Evolutionary conservation across 139 green algal species (phyloP), one percentile per base, ranked within the genome.

Genomic region (Raphidocelis subcapitata): DNA sequence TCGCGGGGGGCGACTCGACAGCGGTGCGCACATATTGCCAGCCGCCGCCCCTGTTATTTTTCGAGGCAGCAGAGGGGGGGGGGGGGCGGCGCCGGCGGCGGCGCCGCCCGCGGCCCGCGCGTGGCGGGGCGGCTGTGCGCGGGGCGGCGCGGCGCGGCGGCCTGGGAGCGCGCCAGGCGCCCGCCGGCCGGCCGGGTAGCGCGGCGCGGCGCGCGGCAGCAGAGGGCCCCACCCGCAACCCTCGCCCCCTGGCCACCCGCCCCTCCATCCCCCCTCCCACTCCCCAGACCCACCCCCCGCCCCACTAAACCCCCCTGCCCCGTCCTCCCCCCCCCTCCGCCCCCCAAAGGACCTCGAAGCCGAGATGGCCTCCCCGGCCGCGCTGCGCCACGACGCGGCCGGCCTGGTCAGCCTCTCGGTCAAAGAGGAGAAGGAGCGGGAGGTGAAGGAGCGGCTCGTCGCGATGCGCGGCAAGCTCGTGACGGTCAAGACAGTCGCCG

Each of bases 391-490:
- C 60, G 65, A 81, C 37, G 5, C 44, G 31, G 59, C 76, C 14
- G 81, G 81, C 0, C 76, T 86, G 20, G 76, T 86, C 36, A 79
- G 67, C 29, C 31, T 86, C 0, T 61, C 81, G 0, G 81, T 86
- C 55, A 46, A 51, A 10, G 72, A 83, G 31, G 76, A 57, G n/a
- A 60, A 46, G 55, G 78, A 77, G 61, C 57, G 65, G 32, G 55
- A 66, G 29, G 65, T 78, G 5, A 67, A 72, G 44, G 81, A 86
- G 76, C 68, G 69, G 4, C 55, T 86, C 24, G 73, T 86, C 28
- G 76, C 81, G 0, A 62, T 66, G 28, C 56, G 73, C 29, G 81
- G 81, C 26, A 86, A 83, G 76, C 56, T 86, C 23, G 79, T 86
- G 3, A 86, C 81, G 0, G 28, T 86, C 2, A 73, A 66, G 36